Conservation (phyloP, 2,329 filamentous ascomycete genomes). For the Fusarium fracticaudum region DNA sequence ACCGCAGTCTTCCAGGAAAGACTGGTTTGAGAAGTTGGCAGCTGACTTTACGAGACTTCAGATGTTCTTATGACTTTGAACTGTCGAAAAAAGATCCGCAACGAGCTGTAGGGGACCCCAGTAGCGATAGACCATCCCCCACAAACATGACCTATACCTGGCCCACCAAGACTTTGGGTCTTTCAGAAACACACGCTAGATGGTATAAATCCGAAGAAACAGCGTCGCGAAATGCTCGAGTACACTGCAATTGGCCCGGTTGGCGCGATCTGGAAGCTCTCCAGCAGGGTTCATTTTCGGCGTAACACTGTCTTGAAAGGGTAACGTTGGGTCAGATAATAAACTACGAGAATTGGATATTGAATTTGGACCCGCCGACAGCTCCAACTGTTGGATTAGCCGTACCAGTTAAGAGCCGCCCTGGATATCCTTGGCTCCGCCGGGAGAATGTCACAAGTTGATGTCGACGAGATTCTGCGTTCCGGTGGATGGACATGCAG, state of each 20-base stretch:
- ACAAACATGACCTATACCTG: background rate
- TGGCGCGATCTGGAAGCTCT: constrained; percentile 28
- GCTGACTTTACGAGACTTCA: constrained; percentile 30
- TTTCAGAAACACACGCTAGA: constrained; percentile 10
- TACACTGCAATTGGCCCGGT: constrained; percentile 38
- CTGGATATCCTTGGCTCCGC: constrained; percentile 29
- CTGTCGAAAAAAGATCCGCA: constrained; percentile 23
- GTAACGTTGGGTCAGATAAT: constrained; percentile 11
- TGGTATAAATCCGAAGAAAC: constrained; percentile 18
- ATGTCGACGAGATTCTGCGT: constrained; percentile 1
- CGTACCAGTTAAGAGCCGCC: constrained; percentile 43
- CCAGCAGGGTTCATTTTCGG: constrained; percentile 1
- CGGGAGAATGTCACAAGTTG: constrained; percentile 34
- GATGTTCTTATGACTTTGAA: constrained; percentile 32
- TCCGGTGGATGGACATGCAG: constrained; percentile 26
- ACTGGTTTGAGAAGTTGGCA: constrained; percentile 14
- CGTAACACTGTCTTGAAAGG: constrained; percentile 17
- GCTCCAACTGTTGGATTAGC: constrained; percentile 36
- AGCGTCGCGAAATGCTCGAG: constrained; percentile 18
- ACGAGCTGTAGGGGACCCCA: constrained; percentile 19
- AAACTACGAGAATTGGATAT: constrained; percentile 29
- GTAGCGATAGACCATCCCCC: constrained; percentile 23
- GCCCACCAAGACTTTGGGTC: constrained; percentile 5
- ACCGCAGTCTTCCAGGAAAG: background rate
- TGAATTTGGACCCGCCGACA: constrained; percentile 35